A percentile compares a stretch with the other conserved stretches of the same genome.
Conservation (phyloP, 352 stramenopile genomes). For the Phytopythium montanum region DNA sequence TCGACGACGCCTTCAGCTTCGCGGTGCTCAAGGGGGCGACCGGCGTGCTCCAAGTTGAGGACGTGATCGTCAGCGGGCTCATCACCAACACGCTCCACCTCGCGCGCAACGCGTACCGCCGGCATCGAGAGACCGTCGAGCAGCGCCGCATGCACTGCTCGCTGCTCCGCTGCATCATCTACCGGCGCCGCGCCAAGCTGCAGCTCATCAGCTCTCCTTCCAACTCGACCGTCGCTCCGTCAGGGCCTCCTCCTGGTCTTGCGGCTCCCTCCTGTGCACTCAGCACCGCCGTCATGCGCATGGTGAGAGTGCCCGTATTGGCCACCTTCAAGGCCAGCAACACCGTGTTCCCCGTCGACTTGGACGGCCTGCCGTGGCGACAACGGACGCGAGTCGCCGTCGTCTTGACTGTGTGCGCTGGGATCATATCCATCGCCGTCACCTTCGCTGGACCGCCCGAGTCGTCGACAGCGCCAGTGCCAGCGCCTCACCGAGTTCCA, state of each 20-base stretch:
- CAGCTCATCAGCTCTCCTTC: not conserved
- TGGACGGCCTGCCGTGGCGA: not conserved
- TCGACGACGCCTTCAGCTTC: slow-evolving; percentile 1
- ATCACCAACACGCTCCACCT: slow-evolving; percentile 3
- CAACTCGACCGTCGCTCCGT: not conserved
- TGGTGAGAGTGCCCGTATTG: not conserved
- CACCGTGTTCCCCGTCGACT: not conserved
- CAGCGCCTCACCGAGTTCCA: not conserved
- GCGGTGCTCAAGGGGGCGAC: not conserved
- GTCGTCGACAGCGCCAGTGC: not conserved
- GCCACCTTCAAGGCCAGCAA: not conserved
- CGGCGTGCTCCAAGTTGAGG: not conserved
- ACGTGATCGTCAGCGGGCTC: slow-evolving; percentile 7
- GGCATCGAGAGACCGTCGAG: not conserved
- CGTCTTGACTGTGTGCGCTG: not conserved
- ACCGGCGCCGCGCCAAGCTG: slow-evolving; percentile 2
- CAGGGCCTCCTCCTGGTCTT: not conserved
- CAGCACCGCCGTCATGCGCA: not conserved
- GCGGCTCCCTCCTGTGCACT: not conserved
- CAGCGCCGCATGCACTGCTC: slow-evolving; percentile 1
- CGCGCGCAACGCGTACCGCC: slow-evolving; percentile 3
- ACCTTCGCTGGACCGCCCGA: not conserved
- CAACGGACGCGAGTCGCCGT: not conserved
- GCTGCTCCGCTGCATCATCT: slow-evolving; percentile 7
- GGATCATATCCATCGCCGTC: not conserved